These are phyloP conservation scores for Cutaneotrichosporon sp. DNA, from an alignment of 1,284 basidiomycete species.

Conservation along the genomic window DNA sequence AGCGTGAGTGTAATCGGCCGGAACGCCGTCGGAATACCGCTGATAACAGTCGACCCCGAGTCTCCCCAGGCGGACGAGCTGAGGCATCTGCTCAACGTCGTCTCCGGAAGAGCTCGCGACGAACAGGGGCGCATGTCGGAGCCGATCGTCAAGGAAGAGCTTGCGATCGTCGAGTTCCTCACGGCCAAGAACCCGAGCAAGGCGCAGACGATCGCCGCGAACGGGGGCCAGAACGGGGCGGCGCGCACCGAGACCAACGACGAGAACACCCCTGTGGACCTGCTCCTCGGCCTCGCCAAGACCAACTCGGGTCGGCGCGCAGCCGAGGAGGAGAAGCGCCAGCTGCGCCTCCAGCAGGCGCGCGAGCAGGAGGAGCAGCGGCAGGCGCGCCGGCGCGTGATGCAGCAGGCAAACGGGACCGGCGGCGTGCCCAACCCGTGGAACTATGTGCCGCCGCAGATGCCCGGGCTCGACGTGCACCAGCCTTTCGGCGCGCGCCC, in stretches of 20 bases:
- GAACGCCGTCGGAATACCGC: neutral
- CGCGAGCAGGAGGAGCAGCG: slow-evolving; percentile 45
- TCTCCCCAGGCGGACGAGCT: slow-evolving; percentile 55
- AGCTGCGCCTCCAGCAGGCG: slow-evolving; percentile 46
- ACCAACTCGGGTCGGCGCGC: slow-evolving; percentile 48
- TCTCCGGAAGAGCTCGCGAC: slow-evolving; percentile 53
- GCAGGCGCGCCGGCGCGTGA: slow-evolving; percentile 24
- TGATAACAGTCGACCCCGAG: slow-evolving; percentile 48
- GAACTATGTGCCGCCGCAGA: slow-evolving; percentile 52
- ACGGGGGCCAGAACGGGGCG: slow-evolving; percentile 17
- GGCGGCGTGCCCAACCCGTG: slow-evolving; percentile 37
- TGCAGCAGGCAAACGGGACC: slow-evolving; percentile 18
- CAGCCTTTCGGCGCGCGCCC: slow-evolving; percentile 51
- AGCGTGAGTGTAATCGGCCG: slow-evolving; percentile 35
- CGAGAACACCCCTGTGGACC: slow-evolving; percentile 49
- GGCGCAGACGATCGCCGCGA: slow-evolving; percentile 16
- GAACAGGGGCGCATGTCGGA: slow-evolving; percentile 50
- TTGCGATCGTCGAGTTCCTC: slow-evolving; percentile 55
- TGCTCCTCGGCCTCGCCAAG: slow-evolving; percentile 48
- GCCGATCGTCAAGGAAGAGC: slow-evolving; percentile 55
- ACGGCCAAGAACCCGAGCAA: slow-evolving; percentile 44
- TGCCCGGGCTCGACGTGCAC: slow-evolving; percentile 53
- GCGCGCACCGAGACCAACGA: slow-evolving; percentile 22
- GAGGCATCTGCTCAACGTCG: slow-evolving; percentile 53
- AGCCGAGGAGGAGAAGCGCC: slow-evolving; percentile 50